Conservation (phyloP, 768 basidiomycete species). For the Paxillus involutus region DNA sequence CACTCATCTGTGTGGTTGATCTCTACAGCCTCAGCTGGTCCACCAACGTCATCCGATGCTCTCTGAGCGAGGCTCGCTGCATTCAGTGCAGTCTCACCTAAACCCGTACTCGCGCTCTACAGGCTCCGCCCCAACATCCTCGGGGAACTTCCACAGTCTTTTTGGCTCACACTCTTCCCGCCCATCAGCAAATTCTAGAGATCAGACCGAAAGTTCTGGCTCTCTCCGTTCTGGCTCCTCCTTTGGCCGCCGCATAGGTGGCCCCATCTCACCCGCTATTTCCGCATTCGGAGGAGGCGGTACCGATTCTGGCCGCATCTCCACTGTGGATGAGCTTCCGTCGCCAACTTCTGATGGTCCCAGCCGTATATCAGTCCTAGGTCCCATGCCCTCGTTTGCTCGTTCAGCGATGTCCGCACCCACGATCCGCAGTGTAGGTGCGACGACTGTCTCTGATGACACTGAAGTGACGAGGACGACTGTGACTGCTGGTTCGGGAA, state of each 20-base stretch:
- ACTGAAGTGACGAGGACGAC: conserved; percentile 28
- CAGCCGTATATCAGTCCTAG: conserved; percentile 28
- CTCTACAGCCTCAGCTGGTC: conserved; percentile 42
- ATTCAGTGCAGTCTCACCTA: conserved; percentile 60
- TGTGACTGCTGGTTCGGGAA: conserved; percentile 14
- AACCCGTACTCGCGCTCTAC: conserved; percentile 47
- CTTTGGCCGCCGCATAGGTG: conserved; percentile 42
- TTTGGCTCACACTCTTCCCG: conserved; percentile 56
- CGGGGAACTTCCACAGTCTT: conserved; percentile 41
- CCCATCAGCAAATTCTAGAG: conserved; percentile 46
- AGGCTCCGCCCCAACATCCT: conserved; percentile 53
- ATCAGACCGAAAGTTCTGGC: conserved; percentile 34
- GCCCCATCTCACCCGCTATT: conserved; percentile 45
- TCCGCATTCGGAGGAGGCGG: conserved; percentile 45
- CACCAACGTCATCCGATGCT: conserved; percentile 39
- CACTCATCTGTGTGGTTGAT: conserved; percentile 11
- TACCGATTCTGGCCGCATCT: conserved; percentile 20
- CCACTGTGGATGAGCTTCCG: conserved; percentile 22
- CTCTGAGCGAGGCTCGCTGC: conserved; percentile 67
- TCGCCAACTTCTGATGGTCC: conserved; percentile 6
- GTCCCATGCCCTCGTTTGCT: conserved; percentile 34
- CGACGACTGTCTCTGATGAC: conserved; percentile 31
- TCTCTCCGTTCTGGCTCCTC: conserved; percentile 52
- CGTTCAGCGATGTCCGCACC: conserved; percentile 24
- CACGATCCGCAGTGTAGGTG: conserved; percentile 32